Percentiles rank a stretch among this genome's conserved stretches.
Evolutionary conservation across 129 eudicot genomes (phyloP).

Genomic region (Deinandra increscens): DNA sequence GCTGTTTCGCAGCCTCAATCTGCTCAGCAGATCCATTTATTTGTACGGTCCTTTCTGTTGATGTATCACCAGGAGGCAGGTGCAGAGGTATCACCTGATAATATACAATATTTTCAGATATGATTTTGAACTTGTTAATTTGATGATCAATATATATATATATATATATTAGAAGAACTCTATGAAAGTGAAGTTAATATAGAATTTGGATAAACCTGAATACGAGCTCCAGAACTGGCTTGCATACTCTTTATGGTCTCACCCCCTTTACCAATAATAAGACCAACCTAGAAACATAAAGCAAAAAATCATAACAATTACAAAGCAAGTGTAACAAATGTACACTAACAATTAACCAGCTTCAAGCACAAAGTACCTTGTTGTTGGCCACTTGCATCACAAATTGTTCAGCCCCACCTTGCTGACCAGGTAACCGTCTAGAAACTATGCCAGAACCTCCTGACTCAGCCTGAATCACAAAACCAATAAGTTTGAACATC

Average conservation of each 20-base stretch:
- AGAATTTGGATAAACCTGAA: slow-evolving; percentile 57
- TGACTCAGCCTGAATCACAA: too few relatives aligned
- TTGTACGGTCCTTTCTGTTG: slow-evolving; percentile 78
- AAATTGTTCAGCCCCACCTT: too few relatives aligned
- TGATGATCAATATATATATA: background rate
- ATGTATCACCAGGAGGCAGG: slow-evolving; percentile 81
- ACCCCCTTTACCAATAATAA: slow-evolving; percentile 96
- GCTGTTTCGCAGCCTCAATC: slow-evolving; percentile 82
- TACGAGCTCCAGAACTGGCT: slow-evolving; percentile 80
- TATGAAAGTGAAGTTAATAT: background rate
- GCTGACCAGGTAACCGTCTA: too few relatives aligned
- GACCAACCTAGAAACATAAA: slow-evolving; percentile 73
- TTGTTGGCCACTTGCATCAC: too few relatives aligned
- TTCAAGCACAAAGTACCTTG: too few relatives aligned
- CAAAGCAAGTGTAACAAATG: background rate
- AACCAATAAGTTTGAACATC: too few relatives aligned
- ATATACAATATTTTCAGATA: slow-evolving; percentile 22
- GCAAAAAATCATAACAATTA: background rate
- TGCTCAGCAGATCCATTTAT: slow-evolving; percentile 85
- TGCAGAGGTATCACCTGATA: slow-evolving; percentile 89
- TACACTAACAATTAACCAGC: background rate
- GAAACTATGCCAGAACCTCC: too few relatives aligned
- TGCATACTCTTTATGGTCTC: slow-evolving; percentile 96
- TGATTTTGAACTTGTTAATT: background rate
- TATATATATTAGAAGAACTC: background rate